A percentile compares a stretch with the other conserved stretches of the same genome.
phyloP scores from a whole-genome alignment of 352 stramenopile species.

The Hyaloperonospora arabidopsidis region DNA sequence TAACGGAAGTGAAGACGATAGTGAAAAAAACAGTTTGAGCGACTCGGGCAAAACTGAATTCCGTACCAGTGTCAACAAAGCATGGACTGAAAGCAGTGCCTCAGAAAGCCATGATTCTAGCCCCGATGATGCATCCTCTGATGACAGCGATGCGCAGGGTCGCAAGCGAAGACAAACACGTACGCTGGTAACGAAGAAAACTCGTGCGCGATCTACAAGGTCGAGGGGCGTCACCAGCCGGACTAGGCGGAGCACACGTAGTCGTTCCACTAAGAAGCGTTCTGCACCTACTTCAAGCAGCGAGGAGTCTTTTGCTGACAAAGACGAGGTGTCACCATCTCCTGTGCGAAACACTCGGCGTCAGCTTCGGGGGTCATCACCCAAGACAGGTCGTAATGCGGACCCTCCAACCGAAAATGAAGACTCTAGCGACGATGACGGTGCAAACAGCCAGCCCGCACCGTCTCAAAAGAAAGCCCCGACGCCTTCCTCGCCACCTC shows the following conservation, averaged over 20 bases:
- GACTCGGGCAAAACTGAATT: conserved; percentile 43
- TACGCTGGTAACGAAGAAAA: conserved; percentile 15
- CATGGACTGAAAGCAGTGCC: conserved; percentile 53
- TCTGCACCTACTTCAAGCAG: conserved; percentile 20
- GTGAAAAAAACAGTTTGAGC: conserved; percentile 38
- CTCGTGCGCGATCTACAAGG: conserved; percentile 16
- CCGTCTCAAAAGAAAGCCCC: conserved; percentile 13
- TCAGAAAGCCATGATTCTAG: conserved; percentile 59
- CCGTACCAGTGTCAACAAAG: conserved; percentile 45
- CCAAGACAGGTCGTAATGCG: conserved; percentile 9
- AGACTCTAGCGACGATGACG: conserved; percentile 15
- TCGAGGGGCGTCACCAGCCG: conserved; percentile 12
- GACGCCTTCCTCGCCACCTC: conserved; percentile 20
- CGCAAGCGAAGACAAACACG: conserved; percentile 23
- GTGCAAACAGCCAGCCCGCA: conserved; percentile 5
- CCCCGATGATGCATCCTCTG: conserved; percentile 32
- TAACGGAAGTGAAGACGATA: conserved; percentile 22
- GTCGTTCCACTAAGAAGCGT: conserved; percentile 21
- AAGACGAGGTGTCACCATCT: conserved; percentile 19
- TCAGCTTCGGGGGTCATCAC: conserved; percentile 5
- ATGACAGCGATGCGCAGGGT: conserved; percentile 29
- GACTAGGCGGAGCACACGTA: conserved; percentile 20
- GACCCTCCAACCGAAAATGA: conserved; percentile 18
- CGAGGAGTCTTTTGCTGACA: conserved; percentile 18
- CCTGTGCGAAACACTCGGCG: conserved; percentile 18